Evolutionary conservation across 176 grass and related monocot genomes (phyloP).

Genomic region (Ensete glaucum): DNA sequence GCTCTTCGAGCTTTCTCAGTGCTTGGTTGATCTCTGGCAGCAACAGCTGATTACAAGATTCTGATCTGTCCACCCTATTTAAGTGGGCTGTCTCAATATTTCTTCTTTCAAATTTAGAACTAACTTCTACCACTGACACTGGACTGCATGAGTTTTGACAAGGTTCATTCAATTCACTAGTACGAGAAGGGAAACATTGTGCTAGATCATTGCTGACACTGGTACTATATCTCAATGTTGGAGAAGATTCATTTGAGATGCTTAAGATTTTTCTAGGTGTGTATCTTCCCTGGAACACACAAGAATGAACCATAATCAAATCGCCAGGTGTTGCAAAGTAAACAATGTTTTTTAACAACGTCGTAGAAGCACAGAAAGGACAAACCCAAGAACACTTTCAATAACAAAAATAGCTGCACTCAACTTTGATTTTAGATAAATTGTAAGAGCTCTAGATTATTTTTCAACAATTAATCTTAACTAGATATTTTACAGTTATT

Average conservation of each 20-base stretch:
- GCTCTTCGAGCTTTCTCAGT: conserved; percentile 31
- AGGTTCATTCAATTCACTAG: conserved; percentile 30
- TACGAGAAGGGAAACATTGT: conserved; percentile 32
- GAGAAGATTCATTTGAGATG: conserved; percentile 18
- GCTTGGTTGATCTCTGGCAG: conserved; percentile 10
- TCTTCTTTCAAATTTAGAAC: conserved; percentile 36
- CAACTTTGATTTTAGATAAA: neutral
- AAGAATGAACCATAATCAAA: neutral
- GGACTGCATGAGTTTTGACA: conserved; percentile 38
- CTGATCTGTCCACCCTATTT: conserved; percentile 34
- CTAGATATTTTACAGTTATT: neutral
- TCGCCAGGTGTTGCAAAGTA: neutral
- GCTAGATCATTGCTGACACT: conserved; percentile 32
- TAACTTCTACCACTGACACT: conserved; percentile 68
- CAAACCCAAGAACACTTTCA: neutral
- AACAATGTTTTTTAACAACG: neutral
- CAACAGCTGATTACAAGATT: conserved; percentile 26
- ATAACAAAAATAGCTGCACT: neutral
- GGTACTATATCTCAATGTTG: conserved; percentile 30
- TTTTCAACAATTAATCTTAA: neutral
- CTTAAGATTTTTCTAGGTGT: conserved; percentile 14
- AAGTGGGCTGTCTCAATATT: conserved; percentile 18
- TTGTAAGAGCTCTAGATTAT: neutral
- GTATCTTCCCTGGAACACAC: conserved; percentile 25
- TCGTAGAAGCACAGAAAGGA: neutral